Conservation (phyloP, 2,329 filamentous ascomycete genomes). For the Alternaria ethzedia region DNA sequence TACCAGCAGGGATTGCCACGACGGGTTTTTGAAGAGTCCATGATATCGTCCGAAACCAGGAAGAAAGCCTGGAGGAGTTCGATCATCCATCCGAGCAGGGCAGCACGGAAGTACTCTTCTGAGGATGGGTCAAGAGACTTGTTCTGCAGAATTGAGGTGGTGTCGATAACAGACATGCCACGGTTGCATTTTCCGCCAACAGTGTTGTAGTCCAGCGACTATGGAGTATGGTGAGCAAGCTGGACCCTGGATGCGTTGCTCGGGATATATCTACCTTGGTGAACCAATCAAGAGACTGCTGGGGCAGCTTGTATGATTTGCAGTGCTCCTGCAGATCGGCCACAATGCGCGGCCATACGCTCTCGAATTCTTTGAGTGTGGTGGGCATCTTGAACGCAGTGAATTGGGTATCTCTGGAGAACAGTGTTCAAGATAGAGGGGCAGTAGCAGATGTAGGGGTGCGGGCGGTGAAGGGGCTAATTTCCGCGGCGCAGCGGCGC, state of each 20-base stretch:
- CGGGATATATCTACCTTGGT: slow-evolving; percentile 66
- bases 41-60: slow-evolving; percentile 97
- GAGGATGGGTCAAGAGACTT: slow-evolving; percentile 71
- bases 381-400: slow-evolving; percentile 63
- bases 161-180: slow-evolving; percentile 96
- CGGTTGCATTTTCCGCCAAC: slow-evolving; percentile 98
- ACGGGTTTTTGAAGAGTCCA: slow-evolving; percentile 94
- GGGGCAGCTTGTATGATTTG: slow-evolving; percentile 80
- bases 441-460: slow-evolving; percentile 9
- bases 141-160: slow-evolving; percentile 78
- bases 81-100: slow-evolving; percentile 94
- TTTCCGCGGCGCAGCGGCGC: slow-evolving; percentile 12
- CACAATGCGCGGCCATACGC: slow-evolving; percentile 84
- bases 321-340: slow-evolving; percentile 81
- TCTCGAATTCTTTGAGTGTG: slow-evolving; percentile 85
- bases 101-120: slow-evolving; percentile 82
- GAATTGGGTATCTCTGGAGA: not conserved
- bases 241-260: slow-evolving; percentile 1
- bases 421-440: slow-evolving; percentile 13
- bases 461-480: slow-evolving; percentile 12
- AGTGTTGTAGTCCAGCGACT: slow-evolving; percentile 86
- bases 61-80: slow-evolving; percentile 99
- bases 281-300: slow-evolving; percentile 84
- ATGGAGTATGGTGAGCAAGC: slow-evolving; percentile 23
- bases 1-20: slow-evolving; percentile 98